Evolutionary conservation across 257 asterid genomes (phyloP).

Genomic region (Rubia yunnanensis): DNA sequence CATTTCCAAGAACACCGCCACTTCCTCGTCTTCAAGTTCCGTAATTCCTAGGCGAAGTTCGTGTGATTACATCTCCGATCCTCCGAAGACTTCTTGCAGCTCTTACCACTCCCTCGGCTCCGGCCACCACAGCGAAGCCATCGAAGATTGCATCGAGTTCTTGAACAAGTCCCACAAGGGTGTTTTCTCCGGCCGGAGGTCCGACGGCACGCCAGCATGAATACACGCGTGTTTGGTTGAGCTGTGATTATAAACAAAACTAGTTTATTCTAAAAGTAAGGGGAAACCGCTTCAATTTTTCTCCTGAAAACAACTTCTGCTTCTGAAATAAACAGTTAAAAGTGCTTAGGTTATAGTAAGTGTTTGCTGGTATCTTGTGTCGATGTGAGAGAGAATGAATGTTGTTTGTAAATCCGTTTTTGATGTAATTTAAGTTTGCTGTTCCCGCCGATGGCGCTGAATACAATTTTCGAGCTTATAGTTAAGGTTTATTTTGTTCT

Average conservation of each 20-base stretch:
- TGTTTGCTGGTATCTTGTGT: no score
- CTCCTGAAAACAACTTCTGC: no score
- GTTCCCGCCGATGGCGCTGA: not conserved
- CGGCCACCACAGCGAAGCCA: constrained; percentile 60
- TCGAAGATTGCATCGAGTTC: constrained; percentile 76
- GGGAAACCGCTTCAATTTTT: no score
- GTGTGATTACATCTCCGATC: constrained; percentile 39
- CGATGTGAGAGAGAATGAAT: not conserved
- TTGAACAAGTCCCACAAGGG: constrained; percentile 40
- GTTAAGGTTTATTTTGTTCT: not conserved
- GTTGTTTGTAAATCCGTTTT: not conserved
- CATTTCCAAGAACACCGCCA: constrained; percentile 1
- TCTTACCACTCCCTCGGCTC: constrained; percentile 44
- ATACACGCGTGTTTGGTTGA: no score
- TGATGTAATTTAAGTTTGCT: not conserved
- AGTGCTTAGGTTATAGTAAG: no score
- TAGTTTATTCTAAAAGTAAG: no score
- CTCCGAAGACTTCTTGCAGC: constrained; percentile 70
- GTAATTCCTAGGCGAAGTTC: constrained; percentile 41
- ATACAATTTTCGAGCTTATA: constrained; percentile 1
- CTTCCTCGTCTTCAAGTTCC: constrained; percentile 9
- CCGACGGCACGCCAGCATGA: constrained; percentile 7
- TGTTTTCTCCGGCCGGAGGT: not conserved
- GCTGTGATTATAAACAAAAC: no score
- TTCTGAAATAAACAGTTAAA: no score